Percentiles rank a stretch among this genome's conserved stretches.
phyloP scores from a whole-genome alignment of 331 rosid genomes.

The Phaseolus coccineus region DNA sequence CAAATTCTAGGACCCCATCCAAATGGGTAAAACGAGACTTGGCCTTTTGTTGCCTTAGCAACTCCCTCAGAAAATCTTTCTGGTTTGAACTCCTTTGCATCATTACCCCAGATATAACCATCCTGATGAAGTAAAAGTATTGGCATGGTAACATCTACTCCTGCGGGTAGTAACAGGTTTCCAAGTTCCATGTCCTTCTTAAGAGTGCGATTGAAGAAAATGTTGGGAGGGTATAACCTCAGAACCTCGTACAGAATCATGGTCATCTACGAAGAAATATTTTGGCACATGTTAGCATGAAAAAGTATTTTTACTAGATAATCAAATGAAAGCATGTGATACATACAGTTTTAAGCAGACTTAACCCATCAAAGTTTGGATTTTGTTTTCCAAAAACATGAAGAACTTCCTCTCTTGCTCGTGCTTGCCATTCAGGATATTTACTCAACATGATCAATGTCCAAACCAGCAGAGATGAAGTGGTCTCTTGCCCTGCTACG shows the following conservation, averaged over 20 bases:
- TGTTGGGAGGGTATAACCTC: background rate
- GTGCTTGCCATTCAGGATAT: slow-evolving; percentile 56
- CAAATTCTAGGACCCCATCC: background rate
- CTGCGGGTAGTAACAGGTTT: background rate
- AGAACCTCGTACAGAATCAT: background rate
- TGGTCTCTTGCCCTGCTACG: slow-evolving; percentile 59
- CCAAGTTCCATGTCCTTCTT: background rate
- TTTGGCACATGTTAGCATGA: background rate
- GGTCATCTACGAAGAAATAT: background rate
- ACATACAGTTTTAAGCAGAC: too few species aligned
- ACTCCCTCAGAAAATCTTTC: slow-evolving; percentile 1
- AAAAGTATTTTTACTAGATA: background rate
- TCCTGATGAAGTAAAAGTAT: background rate
- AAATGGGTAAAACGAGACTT: background rate
- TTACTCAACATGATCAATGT: slow-evolving; percentile 45
- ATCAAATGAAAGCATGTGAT: background rate
- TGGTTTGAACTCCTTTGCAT: slow-evolving; percentile 7
- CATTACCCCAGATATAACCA: background rate
- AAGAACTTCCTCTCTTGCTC: slow-evolving; percentile 58
- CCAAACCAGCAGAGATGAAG: slow-evolving; percentile 53
- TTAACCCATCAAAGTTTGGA: too few species aligned
- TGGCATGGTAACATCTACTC: background rate
- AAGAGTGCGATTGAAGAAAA: background rate
- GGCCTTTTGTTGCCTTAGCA: background rate
- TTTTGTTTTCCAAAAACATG: slow-evolving; percentile 42